phyloP scores from a whole-genome alignment of 371 early-diverging fungal species.

The Massospora cicadina region DNA sequence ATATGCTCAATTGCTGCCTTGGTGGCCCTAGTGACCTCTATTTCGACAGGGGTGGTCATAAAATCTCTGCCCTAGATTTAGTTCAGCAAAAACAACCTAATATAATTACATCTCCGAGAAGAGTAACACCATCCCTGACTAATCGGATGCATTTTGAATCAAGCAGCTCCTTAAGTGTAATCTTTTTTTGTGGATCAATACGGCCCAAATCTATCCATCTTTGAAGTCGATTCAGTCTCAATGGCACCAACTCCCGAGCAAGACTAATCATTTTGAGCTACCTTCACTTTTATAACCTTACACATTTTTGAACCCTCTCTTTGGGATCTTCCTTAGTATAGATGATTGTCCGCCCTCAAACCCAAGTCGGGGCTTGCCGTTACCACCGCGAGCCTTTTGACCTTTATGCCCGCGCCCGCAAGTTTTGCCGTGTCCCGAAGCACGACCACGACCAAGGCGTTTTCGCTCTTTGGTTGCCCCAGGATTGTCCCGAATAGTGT shows the following conservation, averaged over 20 bases:
- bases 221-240: conserved; percentile 79
- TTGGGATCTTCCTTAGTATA: conserved; percentile 64
- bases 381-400: conserved; percentile 67
- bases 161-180: conserved; percentile 68
- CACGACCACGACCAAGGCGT: conserved; percentile 70
- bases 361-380: conserved; percentile 56
- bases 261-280: conserved; percentile 21
- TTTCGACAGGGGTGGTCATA: conserved; percentile 45
- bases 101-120: conserved; percentile 52
- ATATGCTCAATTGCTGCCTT: conserved; percentile 60
- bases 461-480: conserved; percentile 23
- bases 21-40: conserved; percentile 77
- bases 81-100: background rate
- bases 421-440: conserved; percentile 76
- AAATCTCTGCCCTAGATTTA: conserved; percentile 33
- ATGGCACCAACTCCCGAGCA: conserved; percentile 42
- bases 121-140: conserved; percentile 71
- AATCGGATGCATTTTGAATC: conserved; percentile 54
- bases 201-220: conserved; percentile 78
- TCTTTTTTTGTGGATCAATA: conserved; percentile 56
- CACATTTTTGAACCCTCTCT: conserved; percentile 72
- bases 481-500: conserved; percentile 8
- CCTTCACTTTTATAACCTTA: conserved; percentile 16
- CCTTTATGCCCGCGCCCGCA: conserved; percentile 89
- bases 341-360: conserved; percentile 94